phyloP scores from a whole-genome alignment of 75 land plant species.

The Selaginella tamariscina region DNA sequence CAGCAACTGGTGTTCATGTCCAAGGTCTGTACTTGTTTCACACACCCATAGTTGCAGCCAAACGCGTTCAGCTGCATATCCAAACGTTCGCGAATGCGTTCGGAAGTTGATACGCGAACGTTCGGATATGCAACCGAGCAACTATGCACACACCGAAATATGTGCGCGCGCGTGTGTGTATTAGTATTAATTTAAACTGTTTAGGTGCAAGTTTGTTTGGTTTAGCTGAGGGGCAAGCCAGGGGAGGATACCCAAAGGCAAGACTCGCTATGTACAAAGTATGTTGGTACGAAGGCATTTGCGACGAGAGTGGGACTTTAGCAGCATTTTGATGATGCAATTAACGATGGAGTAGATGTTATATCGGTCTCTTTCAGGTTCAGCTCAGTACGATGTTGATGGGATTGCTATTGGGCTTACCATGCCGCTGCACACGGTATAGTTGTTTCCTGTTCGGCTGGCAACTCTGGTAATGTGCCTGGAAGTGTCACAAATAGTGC shows the following conservation, averaged over 20 bases:
- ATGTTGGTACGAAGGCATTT: conserved; percentile 36
- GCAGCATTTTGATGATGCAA: not conserved
- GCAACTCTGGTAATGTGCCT: not conserved
- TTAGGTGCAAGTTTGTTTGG: conserved; percentile 39
- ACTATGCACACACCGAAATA: no score
- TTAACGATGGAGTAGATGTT: conserved; percentile 5
- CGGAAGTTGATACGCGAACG: no score
- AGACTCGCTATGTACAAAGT: conserved; percentile 60
- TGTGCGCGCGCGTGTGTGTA: no score
- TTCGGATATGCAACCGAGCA: no score
- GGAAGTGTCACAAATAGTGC: conserved; percentile 1
- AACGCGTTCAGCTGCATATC: no score
- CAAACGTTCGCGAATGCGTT: no score
- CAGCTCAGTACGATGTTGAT: not conserved
- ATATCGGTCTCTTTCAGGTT: not conserved
- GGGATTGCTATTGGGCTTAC: conserved; percentile 8
- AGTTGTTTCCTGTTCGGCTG: conserved; percentile 4
- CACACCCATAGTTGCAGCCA: no score
- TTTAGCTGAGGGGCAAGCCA: conserved; percentile 42
- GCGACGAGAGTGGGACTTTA: conserved; percentile 30
- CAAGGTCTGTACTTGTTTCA: no score
- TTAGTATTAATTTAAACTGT: no score
- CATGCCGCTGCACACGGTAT: conserved; percentile 1
- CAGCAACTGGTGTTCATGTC: not conserved
- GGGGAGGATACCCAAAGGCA: conserved; percentile 52